Conservation (phyloP, 2,329 filamentous ascomycete species). For the Aspergillus clavatus region DNA sequence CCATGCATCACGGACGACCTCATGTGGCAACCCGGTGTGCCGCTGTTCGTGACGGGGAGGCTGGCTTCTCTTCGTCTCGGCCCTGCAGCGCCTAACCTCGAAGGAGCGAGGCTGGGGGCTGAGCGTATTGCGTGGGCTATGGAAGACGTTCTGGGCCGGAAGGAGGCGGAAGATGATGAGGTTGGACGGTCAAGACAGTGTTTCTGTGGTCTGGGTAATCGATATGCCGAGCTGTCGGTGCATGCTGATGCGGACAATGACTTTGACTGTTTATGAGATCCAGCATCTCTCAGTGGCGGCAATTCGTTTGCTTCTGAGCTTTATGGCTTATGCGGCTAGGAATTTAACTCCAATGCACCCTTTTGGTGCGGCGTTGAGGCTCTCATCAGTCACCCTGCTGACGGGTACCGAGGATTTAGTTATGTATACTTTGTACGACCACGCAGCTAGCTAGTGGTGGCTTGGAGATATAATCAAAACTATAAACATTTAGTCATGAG, state of each 20-base stretch:
- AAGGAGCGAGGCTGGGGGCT: slow-evolving; percentile 66
- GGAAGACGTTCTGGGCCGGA: slow-evolving; percentile 51
- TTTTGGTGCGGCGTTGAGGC: not conserved
- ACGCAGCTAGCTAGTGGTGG: not conserved
- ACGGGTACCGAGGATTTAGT: not conserved
- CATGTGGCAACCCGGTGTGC: slow-evolving; percentile 69
- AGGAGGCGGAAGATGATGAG: slow-evolving; percentile 13
- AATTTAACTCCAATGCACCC: slow-evolving; percentile 1
- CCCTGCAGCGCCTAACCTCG: slow-evolving; percentile 68
- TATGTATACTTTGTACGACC: too few relatives aligned
- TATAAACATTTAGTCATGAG: too few relatives aligned
- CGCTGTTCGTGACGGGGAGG: slow-evolving; percentile 65
- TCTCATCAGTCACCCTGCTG: not conserved
- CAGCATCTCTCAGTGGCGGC: too few relatives aligned
- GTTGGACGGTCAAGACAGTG: slow-evolving; percentile 28
- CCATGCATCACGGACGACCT: slow-evolving; percentile 72
- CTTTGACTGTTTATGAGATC: slow-evolving; percentile 11
- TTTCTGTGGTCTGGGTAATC: slow-evolving; percentile 39
- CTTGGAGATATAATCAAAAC: not conserved
- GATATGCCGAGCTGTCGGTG: slow-evolving; percentile 28
- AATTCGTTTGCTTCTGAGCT: too few relatives aligned
- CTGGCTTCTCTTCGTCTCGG: slow-evolving; percentile 65
- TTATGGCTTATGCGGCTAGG: too few relatives aligned
- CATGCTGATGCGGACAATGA: slow-evolving; percentile 11
- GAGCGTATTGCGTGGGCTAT: slow-evolving; percentile 70